Evolutionary conservation across 306 rosid genomes (phyloP).

Genomic region (Canavalia ensiformis): DNA sequence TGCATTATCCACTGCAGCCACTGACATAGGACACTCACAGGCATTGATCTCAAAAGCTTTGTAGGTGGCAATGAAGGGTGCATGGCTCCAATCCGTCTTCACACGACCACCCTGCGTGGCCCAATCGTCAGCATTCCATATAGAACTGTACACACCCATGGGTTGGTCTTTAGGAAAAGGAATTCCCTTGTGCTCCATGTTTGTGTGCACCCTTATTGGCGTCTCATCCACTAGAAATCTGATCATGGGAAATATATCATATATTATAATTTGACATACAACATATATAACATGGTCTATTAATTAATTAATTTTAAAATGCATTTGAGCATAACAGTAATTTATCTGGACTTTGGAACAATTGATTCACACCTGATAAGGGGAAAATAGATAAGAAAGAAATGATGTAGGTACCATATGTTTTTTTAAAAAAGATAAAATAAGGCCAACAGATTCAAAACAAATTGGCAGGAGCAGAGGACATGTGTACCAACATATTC

Average conservation of each 20-base stretch:
- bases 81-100: slow-evolving; percentile 93
- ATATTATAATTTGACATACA: not conserved
- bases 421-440: too few species aligned
- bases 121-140: slow-evolving; percentile 99
- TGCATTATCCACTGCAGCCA: slow-evolving; percentile 52
- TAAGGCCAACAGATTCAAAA: slow-evolving; percentile 28
- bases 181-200: slow-evolving; percentile 85
- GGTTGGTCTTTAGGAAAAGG: slow-evolving; percentile 86
- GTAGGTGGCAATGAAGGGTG: slow-evolving; percentile 79
- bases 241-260: not conserved
- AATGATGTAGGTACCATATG: too few species aligned
- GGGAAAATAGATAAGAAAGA: too few species aligned
- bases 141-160: slow-evolving; percentile 92
- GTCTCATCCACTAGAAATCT: slow-evolving; percentile 88
- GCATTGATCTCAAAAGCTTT: slow-evolving; percentile 72
- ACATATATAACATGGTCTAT: not conserved
- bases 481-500: slow-evolving; percentile 8
- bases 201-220: slow-evolving; percentile 86
- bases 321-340: too few species aligned
- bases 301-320: too few species aligned
- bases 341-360: not conserved
- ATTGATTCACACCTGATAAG: too few species aligned
- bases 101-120: slow-evolving; percentile 96
- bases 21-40: slow-evolving; percentile 65
- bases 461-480: slow-evolving; percentile 22